Evolutionary conservation across 306 rosid species (phyloP).

Genomic region (Sechiopsis laciniata): DNA sequence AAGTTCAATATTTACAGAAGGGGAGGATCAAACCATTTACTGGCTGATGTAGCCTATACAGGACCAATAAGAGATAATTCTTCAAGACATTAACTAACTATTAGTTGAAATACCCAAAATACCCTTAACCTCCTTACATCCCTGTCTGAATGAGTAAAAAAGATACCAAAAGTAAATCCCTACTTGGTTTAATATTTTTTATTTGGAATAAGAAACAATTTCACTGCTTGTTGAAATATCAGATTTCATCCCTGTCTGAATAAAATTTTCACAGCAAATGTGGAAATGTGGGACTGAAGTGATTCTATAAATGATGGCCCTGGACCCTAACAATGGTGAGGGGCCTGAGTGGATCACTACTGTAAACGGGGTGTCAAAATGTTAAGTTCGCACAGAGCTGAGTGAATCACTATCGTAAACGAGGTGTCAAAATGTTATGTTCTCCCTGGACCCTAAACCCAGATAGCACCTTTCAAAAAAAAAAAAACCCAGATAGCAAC

Average conservation of each 20-base stretch:
- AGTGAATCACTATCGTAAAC: neutral
- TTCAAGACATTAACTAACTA: too few species aligned
- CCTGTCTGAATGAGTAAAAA: neutral
- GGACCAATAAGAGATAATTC: too few species aligned
- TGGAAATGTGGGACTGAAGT: neutral
- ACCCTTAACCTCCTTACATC: too few species aligned
- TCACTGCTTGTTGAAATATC: constrained; percentile 2
- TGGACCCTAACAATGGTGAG: neutral
- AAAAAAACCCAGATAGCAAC: neutral
- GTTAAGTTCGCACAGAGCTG: neutral
- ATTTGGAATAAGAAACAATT: too few species aligned
- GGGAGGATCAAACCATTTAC: neutral
- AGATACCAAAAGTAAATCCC: neutral
- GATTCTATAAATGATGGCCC: neutral
- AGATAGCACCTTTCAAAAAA: too few species aligned
- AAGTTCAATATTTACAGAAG: neutral
- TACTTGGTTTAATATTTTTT: too few species aligned
- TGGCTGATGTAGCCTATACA: neutral
- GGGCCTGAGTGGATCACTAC: neutral
- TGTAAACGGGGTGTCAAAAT: neutral
- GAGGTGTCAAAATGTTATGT: neutral
- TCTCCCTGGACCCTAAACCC: neutral
- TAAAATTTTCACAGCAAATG: neutral
- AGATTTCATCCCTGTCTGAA: neutral
- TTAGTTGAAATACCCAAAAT: too few species aligned